phyloP scores from a whole-genome alignment of 306 rosid species.

The Inga leiocalycina region DNA sequence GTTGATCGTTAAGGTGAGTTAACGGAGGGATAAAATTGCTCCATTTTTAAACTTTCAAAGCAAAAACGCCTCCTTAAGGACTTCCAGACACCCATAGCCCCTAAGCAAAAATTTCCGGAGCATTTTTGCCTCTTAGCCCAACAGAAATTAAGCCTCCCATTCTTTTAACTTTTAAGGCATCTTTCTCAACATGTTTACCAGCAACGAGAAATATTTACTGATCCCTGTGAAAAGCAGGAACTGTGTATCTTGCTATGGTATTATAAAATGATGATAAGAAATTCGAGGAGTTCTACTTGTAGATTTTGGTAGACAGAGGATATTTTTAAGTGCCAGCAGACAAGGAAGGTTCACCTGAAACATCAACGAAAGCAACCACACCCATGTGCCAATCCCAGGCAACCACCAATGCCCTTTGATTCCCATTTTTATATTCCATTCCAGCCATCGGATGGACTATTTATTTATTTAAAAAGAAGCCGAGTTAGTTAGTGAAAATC shows the following conservation, averaged over 20 bases:
- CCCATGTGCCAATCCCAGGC: background rate
- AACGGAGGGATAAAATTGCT: no score
- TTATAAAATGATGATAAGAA: no score
- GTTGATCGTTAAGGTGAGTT: no score
- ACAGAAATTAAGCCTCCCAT: background rate
- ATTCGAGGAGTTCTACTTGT: background rate
- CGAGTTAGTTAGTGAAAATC: slow-evolving; percentile 1
- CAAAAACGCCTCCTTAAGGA: no score
- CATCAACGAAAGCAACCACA: background rate
- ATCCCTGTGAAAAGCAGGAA: background rate
- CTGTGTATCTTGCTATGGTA: background rate
- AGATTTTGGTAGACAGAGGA: background rate
- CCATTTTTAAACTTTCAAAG: no score
- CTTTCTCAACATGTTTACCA: no score
- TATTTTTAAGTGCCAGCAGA: background rate
- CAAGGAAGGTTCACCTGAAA: background rate
- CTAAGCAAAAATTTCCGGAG: no score
- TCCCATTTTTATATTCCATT: background rate
- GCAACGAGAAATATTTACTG: background rate
- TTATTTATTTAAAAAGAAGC: background rate
- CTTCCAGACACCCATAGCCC: no score
- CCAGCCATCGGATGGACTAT: background rate
- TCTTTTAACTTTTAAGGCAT: background rate
- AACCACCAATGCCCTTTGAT: background rate
- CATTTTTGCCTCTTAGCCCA: no score